These are phyloP conservation scores for Porcisia deanei DNA, from an alignment of 208 protist species.

Conservation along the genomic window DNA sequence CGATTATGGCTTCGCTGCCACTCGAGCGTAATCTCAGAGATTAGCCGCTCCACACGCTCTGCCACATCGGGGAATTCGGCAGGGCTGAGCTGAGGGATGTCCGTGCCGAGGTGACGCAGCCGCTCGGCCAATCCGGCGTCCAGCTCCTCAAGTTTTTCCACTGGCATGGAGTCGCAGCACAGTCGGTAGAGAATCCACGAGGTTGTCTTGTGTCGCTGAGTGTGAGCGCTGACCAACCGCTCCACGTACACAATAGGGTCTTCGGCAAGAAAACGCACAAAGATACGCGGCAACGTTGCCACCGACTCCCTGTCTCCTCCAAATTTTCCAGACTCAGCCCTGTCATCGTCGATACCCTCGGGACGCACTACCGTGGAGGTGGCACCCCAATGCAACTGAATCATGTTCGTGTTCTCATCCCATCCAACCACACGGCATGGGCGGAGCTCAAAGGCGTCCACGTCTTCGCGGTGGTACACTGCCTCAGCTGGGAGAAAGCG, in stretches of 20 bases:
- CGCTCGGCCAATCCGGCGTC: slow-evolving; percentile 63
- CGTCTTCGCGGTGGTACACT: slow-evolving; percentile 42
- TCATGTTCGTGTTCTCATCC: slow-evolving; percentile 67
- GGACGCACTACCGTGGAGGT: slow-evolving; percentile 3
- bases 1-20: slow-evolving; percentile 92
- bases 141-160: slow-evolving; percentile 65
- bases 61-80: slow-evolving; percentile 75
- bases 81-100: slow-evolving; percentile 82
- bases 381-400: slow-evolving; percentile 77
- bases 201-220: slow-evolving; percentile 85
- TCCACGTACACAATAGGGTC: slow-evolving; percentile 90
- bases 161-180: slow-evolving; percentile 93
- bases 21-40: slow-evolving; percentile 86
- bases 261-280: slow-evolving; percentile 88
- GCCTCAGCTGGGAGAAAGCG: slow-evolving; percentile 87
- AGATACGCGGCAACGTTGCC: slow-evolving; percentile 74
- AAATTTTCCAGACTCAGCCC: not conserved
- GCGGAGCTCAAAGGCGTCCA: slow-evolving; percentile 51
- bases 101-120: slow-evolving; percentile 76
- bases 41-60: slow-evolving; percentile 66
- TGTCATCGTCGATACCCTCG: not conserved
- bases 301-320: not conserved
- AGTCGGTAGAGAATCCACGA: slow-evolving; percentile 92
- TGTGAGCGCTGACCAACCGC: slow-evolving; percentile 78
- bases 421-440: slow-evolving; percentile 89